phyloP scores from a whole-genome alignment of 2,329 filamentous ascomycete genomes.

The Meredithiella fracta region DNA sequence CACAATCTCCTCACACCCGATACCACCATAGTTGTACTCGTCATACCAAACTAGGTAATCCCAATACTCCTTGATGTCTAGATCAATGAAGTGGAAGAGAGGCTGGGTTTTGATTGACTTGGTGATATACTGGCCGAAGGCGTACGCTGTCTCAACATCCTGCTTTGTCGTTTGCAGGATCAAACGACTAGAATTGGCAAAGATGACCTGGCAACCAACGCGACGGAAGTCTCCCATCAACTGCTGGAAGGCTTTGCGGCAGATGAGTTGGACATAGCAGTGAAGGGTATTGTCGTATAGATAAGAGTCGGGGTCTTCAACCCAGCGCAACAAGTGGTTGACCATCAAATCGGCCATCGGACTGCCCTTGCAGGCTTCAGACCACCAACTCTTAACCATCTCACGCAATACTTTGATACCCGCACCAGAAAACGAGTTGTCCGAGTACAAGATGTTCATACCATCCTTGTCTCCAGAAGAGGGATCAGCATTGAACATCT shows the following conservation, averaged over 20 bases:
- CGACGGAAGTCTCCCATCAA: conserved; percentile 92
- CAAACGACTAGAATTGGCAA: conserved; percentile 75
- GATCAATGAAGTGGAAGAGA: conserved; percentile 89
- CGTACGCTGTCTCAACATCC: conserved; percentile 90
- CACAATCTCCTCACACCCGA: conserved; percentile 69
- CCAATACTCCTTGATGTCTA: conserved; percentile 98
- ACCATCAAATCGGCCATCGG: conserved; percentile 97
- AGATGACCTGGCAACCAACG: conserved; percentile 90
- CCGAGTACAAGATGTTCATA: conserved; percentile 23
- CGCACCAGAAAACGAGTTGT: conserved; percentile 68
- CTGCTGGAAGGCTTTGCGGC: conserved; percentile 88
- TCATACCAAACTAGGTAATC: conserved; percentile 99
- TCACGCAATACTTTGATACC: conserved; percentile 82
- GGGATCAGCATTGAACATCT: conserved; percentile 64
- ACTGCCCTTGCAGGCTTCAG: conserved; percentile 75
- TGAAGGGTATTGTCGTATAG: conserved; percentile 89
- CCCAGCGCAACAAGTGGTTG: conserved; percentile 92
- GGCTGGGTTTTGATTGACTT: conserved; percentile 94
- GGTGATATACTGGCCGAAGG: conserved; percentile 93
- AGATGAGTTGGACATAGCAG: conserved; percentile 98
- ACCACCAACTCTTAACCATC: conserved; percentile 99
- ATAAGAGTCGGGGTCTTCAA: conserved; percentile 81
- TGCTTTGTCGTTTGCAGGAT: conserved; percentile 91
- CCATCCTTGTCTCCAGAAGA: conserved; percentile 33
- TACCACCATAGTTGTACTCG: conserved; percentile 95